Conservation (phyloP, 2,329 filamentous ascomycete genomes). For the Epichloe elymi region DNA sequence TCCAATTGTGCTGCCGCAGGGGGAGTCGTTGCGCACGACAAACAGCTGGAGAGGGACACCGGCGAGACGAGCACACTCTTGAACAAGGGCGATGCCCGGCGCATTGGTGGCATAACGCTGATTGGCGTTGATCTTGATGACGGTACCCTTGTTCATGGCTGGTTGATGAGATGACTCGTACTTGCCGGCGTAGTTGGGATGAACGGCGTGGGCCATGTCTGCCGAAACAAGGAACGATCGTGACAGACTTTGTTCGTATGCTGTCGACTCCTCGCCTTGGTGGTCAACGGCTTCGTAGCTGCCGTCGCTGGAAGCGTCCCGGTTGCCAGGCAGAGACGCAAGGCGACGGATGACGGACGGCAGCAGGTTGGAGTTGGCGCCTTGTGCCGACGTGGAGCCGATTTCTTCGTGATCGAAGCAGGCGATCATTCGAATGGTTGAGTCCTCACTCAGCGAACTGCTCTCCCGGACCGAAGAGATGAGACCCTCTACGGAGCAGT, state of each 20-base stretch:
- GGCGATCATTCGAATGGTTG: slow-evolving; percentile 76
- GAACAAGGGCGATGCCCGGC: slow-evolving; percentile 81
- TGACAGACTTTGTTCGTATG: slow-evolving; percentile 84
- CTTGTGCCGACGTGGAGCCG: slow-evolving; percentile 82
- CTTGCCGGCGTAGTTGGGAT: slow-evolving; percentile 88
- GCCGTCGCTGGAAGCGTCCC: slow-evolving; percentile 52
- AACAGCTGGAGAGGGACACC: slow-evolving; percentile 88
- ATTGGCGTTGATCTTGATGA: slow-evolving; percentile 98
- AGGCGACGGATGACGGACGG: slow-evolving; percentile 78
- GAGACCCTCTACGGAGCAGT: slow-evolving; percentile 75
- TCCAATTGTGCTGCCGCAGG: slow-evolving; percentile 93
- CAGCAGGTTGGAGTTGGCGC: slow-evolving; percentile 83
- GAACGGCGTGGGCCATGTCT: slow-evolving; percentile 93
- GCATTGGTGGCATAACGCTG: slow-evolving; percentile 94
- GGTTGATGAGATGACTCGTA: slow-evolving; percentile 87
- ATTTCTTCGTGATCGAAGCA: slow-evolving; percentile 99
- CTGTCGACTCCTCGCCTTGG: slow-evolving; percentile 56
- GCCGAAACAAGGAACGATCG: slow-evolving; percentile 90
- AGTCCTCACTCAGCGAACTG: slow-evolving; percentile 58
- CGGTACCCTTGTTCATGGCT: slow-evolving; percentile 90
- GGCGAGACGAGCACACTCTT: slow-evolving; percentile 64
- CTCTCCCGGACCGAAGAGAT: slow-evolving; percentile 60
- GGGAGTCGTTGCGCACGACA: slow-evolving; percentile 88
- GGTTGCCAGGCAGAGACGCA: slow-evolving; percentile 58
- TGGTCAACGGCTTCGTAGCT: slow-evolving; percentile 43